Base-by-base conservation (phyloP, 1,139 yeast genomes). In the Kazachstania sp. region DNA sequence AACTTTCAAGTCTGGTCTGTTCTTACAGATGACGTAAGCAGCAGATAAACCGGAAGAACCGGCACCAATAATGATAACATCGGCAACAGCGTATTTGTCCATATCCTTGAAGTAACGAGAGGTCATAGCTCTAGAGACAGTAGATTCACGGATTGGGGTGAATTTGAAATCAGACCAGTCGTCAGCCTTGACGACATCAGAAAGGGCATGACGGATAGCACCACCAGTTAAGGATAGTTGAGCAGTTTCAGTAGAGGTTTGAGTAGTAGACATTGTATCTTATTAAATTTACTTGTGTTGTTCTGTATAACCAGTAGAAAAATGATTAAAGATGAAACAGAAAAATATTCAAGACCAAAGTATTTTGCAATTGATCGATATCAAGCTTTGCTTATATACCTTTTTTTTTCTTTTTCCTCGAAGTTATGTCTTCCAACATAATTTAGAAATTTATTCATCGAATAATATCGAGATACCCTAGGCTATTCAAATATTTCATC, bases 101-200 rank as follows among this genome's bases (percentile, higher is more conserved):
- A 83, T 69, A 60, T 83, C 92, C 43, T 77, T 75, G 64, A 83
- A 83, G 69, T 83, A 84, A 54, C 92, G 77, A 55, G 71, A 73
- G 45, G 90, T 83, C 92, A 84, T 83, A 35, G 92, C 92, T 52
- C 92, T 74, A n/a, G 90, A 81, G 34, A 83, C 90, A 3, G 85
- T 79, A 9, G 87, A 79, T 68, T 83, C 92, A 52, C 90, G 74
- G 57, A 83, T 83, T 51, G 88, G 88, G 23, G 79, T 76, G 65
- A 83, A 83, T 54, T 73, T 70, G 68, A 83, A 83, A 39, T 72
- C 70, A 30, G 81, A 78, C 90, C 90, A 82, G 63, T 81, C 82
- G 3, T 59, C 61, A 28, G 54, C 51, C 49, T 62, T 54, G 50
- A 65, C 70, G 42, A 65, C 67, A 42, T 71, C 69, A 31, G 67